Base-by-base conservation (phyloP, 768 basidiomycete species). In the Tylopilus plumbeoviolaceoides region DNA sequence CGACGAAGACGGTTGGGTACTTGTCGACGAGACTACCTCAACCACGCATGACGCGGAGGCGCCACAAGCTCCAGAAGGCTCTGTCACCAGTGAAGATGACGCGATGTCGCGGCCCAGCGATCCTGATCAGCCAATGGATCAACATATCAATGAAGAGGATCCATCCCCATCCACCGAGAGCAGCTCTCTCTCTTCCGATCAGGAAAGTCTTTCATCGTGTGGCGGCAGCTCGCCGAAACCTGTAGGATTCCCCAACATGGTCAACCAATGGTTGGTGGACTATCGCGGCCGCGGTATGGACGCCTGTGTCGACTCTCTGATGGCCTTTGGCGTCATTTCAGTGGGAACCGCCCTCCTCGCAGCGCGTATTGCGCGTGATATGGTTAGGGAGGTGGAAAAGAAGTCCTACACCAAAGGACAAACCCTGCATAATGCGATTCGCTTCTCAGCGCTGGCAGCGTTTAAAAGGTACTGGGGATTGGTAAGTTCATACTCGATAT, bases 211-310 rank as follows among this genome's bases (percentile, higher is more conserved):
- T 21, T 50, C 55, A 25, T 59, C 61, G 9, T 44, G 36, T 18
- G 14, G 20, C 23, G 43, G 0, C 21, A 11, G 30, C 5, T 44
- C 54, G 20, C 48, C 48, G 23, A 46, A 14, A 1, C 49, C 53
- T 9, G 35, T 41, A 18, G 58, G 45, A 7, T 68, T 68, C 42
- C 7, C 53, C 12, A 38, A 49, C 18, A 49, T 39, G 43, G 61
- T 59, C 49, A 28, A 46, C 38, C 56, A 59, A 44, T 64, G 63
- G 63, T 18, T 49, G n/a, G 14, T 48, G 43, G 64, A 66, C 44
- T 66, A 66, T 36, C 54, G 48, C n/a, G 30, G 21, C 12, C 51
- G 59, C 23, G 62, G 64, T 27, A 11, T 5, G 38, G 50, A 61
- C 5, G 14, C 51, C 17, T 64, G 61, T 21, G 30, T 48, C 44